Evolutionary conservation across 441 rosid genomes (phyloP).

Genomic region (Aleurites moluccanus): DNA sequence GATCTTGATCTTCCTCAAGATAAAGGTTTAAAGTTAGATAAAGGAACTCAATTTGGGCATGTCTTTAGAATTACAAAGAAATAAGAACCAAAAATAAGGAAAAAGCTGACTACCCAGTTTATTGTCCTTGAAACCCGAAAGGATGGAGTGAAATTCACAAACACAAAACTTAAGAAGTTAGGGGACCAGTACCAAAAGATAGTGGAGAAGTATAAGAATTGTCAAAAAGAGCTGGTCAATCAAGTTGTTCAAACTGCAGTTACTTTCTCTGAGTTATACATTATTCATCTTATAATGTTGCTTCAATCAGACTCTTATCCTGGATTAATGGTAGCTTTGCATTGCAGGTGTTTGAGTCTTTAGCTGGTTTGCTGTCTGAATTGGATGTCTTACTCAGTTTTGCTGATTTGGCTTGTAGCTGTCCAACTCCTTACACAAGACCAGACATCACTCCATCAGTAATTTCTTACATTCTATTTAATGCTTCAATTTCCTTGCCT

Average conservation of each 20-base stretch:
- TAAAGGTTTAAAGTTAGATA: slow-evolving; percentile 87
- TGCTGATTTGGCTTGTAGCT: slow-evolving; percentile 93
- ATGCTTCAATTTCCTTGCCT: slow-evolving; percentile 18
- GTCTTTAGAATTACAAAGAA: slow-evolving; percentile 96
- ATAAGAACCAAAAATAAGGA: slow-evolving; percentile 97
- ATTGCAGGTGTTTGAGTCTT: slow-evolving; percentile 76
- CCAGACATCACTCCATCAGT: slow-evolving; percentile 85
- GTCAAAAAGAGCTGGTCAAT: slow-evolving; percentile 80
- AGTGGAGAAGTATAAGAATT: slow-evolving; percentile 75
- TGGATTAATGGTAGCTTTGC: slow-evolving; percentile 26
- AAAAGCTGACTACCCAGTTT: slow-evolving; percentile 81
- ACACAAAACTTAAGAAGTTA: slow-evolving; percentile 87
- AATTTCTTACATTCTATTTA: slow-evolving; percentile 26
- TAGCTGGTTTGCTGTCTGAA: slow-evolving; percentile 79
- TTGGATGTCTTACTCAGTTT: slow-evolving; percentile 95
- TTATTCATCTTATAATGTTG: slow-evolving; percentile 13
- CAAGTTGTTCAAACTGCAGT: slow-evolving; percentile 78
- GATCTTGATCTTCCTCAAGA: slow-evolving; percentile 85
- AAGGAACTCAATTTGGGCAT: slow-evolving; percentile 92
- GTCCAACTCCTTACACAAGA: slow-evolving; percentile 93
- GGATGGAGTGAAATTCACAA: slow-evolving; percentile 98
- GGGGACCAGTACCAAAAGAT: slow-evolving; percentile 88
- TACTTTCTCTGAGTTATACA: slow-evolving; percentile 78
- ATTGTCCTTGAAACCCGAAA: slow-evolving; percentile 95
- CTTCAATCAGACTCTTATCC: slow-evolving; percentile 19